Evolutionary conservation across 768 basidiomycete species (phyloP), one percentile per base, ranked within the genome.

Genomic region (Amanita exitialis): DNA sequence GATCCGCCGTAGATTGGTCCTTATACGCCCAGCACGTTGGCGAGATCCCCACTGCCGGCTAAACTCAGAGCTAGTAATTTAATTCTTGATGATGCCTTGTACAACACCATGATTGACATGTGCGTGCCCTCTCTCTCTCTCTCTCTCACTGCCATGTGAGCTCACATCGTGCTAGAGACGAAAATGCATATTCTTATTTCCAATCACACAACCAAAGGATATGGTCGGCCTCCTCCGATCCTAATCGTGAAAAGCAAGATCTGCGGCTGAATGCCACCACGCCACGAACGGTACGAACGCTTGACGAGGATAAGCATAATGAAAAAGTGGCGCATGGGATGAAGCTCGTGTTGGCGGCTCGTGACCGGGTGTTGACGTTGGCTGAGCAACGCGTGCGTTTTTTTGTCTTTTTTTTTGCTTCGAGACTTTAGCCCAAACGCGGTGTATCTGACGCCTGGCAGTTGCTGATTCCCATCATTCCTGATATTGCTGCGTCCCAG

Each of bases 21-120:
- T 54, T 89, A 86, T 70, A 82, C 86, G 57, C 86, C 87, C 28
- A 80, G 72, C 59, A 82, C 81, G 4, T 69, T 90, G 56, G 83
- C 85, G 25, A 75, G 78, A 59, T 85, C 82, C n/a, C 80, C 83
- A 10, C 70, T 88, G 46, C 86, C 86, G 27, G 77, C 85, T 54
- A 82, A 86, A 66, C 73, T 89, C 59, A 75, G 83, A 69, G 82
- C 86, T 37, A 74, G 74, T 59, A 82, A 88, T 69, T 69, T 89
- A 66, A 69, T 73, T 60, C 69, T 88, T 61, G 82, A 84, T 55
- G 82, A 83, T 55, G 77, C 80, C 60, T 59, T 69, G 67, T 79
- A 76, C 67, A 65, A 70, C 66, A 73, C 63, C 66, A 67, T 66
- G 59, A 65, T 67, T 57, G 75, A 80, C 61, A 57, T 73, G 77